phyloP scores from a whole-genome alignment of 768 basidiomycete species.

The Kwoniella europaea region DNA sequence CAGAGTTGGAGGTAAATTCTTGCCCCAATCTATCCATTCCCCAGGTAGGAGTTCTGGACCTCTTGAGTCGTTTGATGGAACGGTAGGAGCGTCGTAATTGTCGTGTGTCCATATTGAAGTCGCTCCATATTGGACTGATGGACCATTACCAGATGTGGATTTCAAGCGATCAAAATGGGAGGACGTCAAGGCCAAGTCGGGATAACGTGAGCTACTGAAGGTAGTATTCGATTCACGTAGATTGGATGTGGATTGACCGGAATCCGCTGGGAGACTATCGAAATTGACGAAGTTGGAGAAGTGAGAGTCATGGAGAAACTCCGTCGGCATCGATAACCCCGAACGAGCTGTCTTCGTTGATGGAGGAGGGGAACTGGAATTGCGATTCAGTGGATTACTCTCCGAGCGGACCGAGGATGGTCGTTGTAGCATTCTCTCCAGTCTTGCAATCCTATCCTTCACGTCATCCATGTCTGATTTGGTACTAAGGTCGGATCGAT shows the following conservation, averaged over 20 bases:
- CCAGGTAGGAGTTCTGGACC: conserved; percentile 5
- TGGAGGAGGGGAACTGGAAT: background rate
- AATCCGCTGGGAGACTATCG: background rate
- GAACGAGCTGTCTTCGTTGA: background rate
- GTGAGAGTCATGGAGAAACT: background rate
- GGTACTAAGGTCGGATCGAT: background rate
- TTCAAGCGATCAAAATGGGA: conserved; percentile 1
- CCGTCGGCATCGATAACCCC: background rate
- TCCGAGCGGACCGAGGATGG: background rate
- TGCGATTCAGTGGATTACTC: background rate
- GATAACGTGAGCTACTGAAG: background rate
- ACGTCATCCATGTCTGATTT: conserved; percentile 3
- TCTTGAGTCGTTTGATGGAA: background rate
- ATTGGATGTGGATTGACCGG: background rate
- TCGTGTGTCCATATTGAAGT: conserved; percentile 5
- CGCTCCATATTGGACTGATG: conserved; percentile 4
- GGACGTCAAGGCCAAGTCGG: background rate
- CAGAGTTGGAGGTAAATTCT: background rate
- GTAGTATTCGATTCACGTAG: background rate
- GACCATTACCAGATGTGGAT: background rate
- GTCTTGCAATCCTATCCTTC: background rate
- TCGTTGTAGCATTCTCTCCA: background rate
- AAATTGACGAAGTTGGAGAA: background rate
- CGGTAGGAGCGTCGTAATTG: background rate
- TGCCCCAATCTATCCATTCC: background rate